A percentile compares a stretch with the other conserved stretches of the same genome.
Conservation (phyloP, 2,329 filamentous ascomycete genomes). For the Decorospora gaudefroyi region DNA sequence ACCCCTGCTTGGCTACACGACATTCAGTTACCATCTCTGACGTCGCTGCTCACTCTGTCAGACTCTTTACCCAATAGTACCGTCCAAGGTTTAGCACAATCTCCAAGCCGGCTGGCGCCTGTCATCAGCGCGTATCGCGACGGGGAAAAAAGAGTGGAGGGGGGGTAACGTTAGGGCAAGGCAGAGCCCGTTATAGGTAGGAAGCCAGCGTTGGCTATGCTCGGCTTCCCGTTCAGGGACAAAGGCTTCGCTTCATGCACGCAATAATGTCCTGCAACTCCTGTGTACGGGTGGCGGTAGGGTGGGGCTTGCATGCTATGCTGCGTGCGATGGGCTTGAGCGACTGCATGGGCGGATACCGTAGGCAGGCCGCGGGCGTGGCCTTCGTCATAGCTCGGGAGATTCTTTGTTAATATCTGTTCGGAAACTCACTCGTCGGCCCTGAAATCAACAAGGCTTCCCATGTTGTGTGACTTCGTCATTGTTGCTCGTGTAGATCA, state of each 20-base stretch:
- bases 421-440: slow-evolving; percentile 5
- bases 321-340: slow-evolving; percentile 9
- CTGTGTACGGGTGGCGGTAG: slow-evolving; percentile 11
- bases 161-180: background rate
- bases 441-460: background rate
- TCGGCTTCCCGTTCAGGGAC: slow-evolving; percentile 23
- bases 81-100: background rate
- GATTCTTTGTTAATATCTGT: slow-evolving; percentile 3
- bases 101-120: background rate
- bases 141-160: slow-evolving; percentile 5
- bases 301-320: slow-evolving; percentile 11
- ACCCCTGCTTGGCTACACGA: too few species aligned
- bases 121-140: slow-evolving; percentile 18
- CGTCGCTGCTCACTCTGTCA: background rate
- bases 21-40: too few species aligned
- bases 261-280: slow-evolving; percentile 25
- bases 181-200: slow-evolving; percentile 9
- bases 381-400: slow-evolving; percentile 7
- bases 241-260: slow-evolving; percentile 19
- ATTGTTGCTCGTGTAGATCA: slow-evolving; percentile 9
- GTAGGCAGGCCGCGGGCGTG: slow-evolving; percentile 2
- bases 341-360: slow-evolving; percentile 8
- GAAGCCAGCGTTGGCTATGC: slow-evolving; percentile 24
- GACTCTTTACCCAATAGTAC: too few species aligned
- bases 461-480: slow-evolving; percentile 15